Base-by-base conservation (phyloP, 805 yeast genomes). In the Nakazawaea ernobii region DNA sequence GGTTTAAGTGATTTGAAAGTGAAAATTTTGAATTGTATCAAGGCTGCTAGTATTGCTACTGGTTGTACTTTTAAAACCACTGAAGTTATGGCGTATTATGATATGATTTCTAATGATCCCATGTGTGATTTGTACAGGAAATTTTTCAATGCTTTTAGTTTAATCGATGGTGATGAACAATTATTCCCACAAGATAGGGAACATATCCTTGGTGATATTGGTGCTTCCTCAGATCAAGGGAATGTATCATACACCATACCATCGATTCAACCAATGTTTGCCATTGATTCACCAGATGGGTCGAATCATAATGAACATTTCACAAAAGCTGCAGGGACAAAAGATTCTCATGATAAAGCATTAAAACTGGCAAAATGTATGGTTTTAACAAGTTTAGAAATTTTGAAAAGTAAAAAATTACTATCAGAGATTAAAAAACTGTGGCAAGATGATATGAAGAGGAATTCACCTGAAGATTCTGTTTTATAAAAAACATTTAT, bases 51-150 rank as follows among this genome's bases (percentile, higher is more conserved):
- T 9, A 32, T 54, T 45, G 68, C 55, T 55, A 67, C 55, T 58
- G 71, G 49, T 50, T 65, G 59, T 62, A 61, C 43, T 36, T 60
- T 56, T 44, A 59, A 69, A 2, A 57, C 62, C 35, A 63, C 60
- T 42, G 66, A 62, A 48, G 55, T 55, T 9, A 53, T 62, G 48
- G 62, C 63, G 2, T 58, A 57, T 36, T 42, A 44, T 32, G 61
- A 58, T 38, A 45, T 58, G 39, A 42, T 57, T 15, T 48, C 56
- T 6, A 56, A 56, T 41, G 56, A 53, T 35, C 48, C 50, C 6
- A 49, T 56, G 55, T 50, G 53, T 32, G 52, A 49, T 9, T 10
- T 41, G 7, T 56, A 51, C 44, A 49, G 56, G 43, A 29, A 46
- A 5, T 50, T 50, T 40, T 53, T 53, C 55, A 55, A 55, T 49